Conservation (phyloP, 371 early-diverging fungal species). For the Circinella minor region DNA sequence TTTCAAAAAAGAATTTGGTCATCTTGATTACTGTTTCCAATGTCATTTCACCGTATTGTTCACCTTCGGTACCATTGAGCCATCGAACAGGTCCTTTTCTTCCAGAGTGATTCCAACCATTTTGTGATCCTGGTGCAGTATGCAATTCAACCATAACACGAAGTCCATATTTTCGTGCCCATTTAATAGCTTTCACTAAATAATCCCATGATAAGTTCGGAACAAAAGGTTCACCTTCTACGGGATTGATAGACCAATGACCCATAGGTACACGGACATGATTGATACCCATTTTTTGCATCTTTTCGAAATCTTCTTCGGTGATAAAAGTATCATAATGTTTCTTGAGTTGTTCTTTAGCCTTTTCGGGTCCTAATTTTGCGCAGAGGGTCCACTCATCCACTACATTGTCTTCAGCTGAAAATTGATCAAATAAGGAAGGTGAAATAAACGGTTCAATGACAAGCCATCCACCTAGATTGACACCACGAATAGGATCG, state of each 20-base stretch:
- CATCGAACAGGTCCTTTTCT: slow-evolving; percentile 51
- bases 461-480: slow-evolving; percentile 77
- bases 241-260: slow-evolving; percentile 67
- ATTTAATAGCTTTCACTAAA: slow-evolving; percentile 60
- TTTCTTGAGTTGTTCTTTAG: slow-evolving; percentile 46
- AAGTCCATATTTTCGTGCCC: slow-evolving; percentile 72
- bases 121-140: slow-evolving; percentile 80
- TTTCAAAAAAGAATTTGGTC: slow-evolving; percentile 36
- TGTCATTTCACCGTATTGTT: slow-evolving; percentile 35
- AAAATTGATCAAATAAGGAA: slow-evolving; percentile 68
- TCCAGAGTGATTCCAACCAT: slow-evolving; percentile 80
- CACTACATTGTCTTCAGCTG: slow-evolving; percentile 28
- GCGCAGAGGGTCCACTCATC: slow-evolving; percentile 75
- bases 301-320: slow-evolving; percentile 67
- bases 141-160: slow-evolving; percentile 80
- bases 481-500: slow-evolving; percentile 70
- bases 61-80: slow-evolving; percentile 46
- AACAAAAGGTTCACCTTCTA: slow-evolving; percentile 62
- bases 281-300: slow-evolving; percentile 69
- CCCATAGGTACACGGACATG: slow-evolving; percentile 80
- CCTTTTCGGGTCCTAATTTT: slow-evolving; percentile 62
- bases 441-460: slow-evolving; percentile 79
- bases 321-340: slow-evolving; percentile 76
- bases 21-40: slow-evolving; percentile 41
- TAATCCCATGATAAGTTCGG: slow-evolving; percentile 60